A percentile compares a stretch with the other conserved stretches of the same genome.
Evolutionary conservation across 2,329 filamentous ascomycete species (phyloP).

Genomic region (Venturia carpophila): DNA sequence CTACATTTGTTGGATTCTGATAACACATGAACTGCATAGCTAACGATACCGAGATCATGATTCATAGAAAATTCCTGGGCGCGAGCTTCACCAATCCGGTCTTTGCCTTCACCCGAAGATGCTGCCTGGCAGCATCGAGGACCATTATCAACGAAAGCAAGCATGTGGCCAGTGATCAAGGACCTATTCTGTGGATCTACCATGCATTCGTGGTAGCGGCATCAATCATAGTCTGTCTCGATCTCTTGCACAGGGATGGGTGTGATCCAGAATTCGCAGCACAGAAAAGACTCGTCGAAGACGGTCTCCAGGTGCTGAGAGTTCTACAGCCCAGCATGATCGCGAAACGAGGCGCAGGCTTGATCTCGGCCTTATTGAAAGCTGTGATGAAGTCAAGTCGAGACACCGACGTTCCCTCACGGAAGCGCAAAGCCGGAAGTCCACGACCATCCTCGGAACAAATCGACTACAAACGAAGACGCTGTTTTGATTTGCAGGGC

Average conservation of each 20-base stretch:
- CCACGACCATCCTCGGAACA: not conserved
- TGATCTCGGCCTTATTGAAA: constrained; percentile 11
- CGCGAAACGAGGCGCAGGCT: constrained; percentile 5
- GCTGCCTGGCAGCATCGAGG: constrained; percentile 35
- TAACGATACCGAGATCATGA: constrained; percentile 28
- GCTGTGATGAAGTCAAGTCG: not conserved
- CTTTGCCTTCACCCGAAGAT: constrained; percentile 37
- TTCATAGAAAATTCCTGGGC: constrained; percentile 37
- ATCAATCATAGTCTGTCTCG: constrained; percentile 34
- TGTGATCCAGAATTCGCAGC: constrained; percentile 28
- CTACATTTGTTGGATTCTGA: not conserved
- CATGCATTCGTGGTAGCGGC: constrained; percentile 37
- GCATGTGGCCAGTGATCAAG: constrained; percentile 29
- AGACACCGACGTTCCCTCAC: not conserved
- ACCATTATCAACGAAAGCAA: constrained; percentile 36
- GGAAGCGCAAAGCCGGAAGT: not conserved
- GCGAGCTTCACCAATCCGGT: constrained; percentile 36
- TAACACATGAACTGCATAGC: not conserved
- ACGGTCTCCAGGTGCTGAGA: constrained; percentile 26
- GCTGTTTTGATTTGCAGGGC: not conserved
- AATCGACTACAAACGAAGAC: not conserved
- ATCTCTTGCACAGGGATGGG: constrained; percentile 29
- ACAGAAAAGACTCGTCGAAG: constrained; percentile 29
- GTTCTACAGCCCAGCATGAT: constrained; percentile 14
- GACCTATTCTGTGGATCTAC: constrained; percentile 39